These are phyloP conservation scores for Yarrowia divulgata DNA, from an alignment of 805 yeast species.

Conservation along the genomic window DNA sequence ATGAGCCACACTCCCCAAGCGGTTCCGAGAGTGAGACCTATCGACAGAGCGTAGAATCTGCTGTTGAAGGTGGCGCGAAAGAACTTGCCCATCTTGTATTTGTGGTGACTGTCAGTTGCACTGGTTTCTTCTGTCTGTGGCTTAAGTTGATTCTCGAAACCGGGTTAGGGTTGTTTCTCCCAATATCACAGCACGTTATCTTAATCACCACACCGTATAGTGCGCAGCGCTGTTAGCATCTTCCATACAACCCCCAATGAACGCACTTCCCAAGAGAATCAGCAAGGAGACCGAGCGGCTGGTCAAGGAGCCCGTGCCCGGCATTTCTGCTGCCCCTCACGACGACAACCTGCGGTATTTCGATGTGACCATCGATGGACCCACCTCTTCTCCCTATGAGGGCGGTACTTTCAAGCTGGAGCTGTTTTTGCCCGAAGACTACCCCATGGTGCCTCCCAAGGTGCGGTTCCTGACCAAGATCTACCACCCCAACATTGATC, in stretches of 20 bases:
- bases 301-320: conserved; percentile 94
- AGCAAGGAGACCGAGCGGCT: conserved; percentile 81
- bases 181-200: conserved; percentile 25
- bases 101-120: background rate
- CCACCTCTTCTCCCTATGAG: conserved; percentile 89
- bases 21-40: conserved; percentile 22
- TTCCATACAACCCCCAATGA: conserved; percentile 17
- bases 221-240: conserved; percentile 1
- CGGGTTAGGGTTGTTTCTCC: conserved; percentile 20
- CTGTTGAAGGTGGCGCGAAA: conserved; percentile 22
- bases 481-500: conserved; percentile 95
- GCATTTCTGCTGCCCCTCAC: conserved; percentile 90
- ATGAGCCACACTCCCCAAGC: conserved; percentile 37
- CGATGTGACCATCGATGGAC: conserved; percentile 91
- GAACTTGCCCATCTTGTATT: background rate
- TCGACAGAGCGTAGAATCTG: conserved; percentile 23
- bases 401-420: conserved; percentile 78
- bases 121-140: background rate
- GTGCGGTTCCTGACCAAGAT: conserved; percentile 92
- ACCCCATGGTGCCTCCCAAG: conserved; percentile 98
- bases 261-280: conserved; percentile 39
- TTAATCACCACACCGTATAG: conserved; percentile 1
- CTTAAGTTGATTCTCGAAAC: background rate
- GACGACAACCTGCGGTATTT: conserved; percentile 94
- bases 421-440: conserved; percentile 91